These are phyloP conservation scores for Rauvolfia tetraphylla DNA, from an alignment of 257 asterid genomes.

Conservation along the genomic window DNA sequence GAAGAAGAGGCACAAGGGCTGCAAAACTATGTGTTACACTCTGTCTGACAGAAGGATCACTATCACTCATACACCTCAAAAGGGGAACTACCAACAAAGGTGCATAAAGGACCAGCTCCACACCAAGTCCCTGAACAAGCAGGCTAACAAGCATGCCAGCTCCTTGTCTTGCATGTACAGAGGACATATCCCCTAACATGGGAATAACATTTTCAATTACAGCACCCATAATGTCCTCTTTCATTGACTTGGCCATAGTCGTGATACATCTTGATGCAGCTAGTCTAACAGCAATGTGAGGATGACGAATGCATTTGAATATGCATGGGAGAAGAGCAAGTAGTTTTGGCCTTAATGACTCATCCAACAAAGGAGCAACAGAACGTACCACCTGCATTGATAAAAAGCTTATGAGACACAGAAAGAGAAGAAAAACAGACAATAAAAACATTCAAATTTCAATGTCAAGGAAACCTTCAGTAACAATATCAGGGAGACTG, in stretches of 20 bases:
- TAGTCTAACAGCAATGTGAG: constrained; percentile 87
- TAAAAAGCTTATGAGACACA: constrained; percentile 2
- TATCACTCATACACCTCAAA: constrained; percentile 94
- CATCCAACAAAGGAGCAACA: constrained; percentile 72
- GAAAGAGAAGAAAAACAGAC: background rate
- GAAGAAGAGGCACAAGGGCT: constrained; percentile 93
- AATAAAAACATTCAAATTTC: background rate
- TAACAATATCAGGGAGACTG: background rate
- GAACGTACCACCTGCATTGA: constrained; percentile 83
- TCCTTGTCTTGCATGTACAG: constrained; percentile 95
- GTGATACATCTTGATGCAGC: constrained; percentile 93
- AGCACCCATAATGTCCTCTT: constrained; percentile 78
- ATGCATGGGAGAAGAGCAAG: constrained; percentile 89
- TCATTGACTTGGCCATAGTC: constrained; percentile 92
- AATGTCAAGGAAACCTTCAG: background rate
- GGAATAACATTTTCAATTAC: constrained; percentile 86
- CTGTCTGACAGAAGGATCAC: constrained; percentile 92
- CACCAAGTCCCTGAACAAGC: constrained; percentile 95
- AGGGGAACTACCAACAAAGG: constrained; percentile 97
- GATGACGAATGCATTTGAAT: constrained; percentile 84
- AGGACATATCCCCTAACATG: constrained; percentile 84
- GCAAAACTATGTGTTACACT: constrained; percentile 99
- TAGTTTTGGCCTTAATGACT: constrained; percentile 58
- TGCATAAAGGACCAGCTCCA: constrained; percentile 94
- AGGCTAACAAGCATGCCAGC: constrained; percentile 99